phyloP scores from a whole-genome alignment of 2,329 filamentous ascomycete species.

The Rhinocladiella similis region DNA sequence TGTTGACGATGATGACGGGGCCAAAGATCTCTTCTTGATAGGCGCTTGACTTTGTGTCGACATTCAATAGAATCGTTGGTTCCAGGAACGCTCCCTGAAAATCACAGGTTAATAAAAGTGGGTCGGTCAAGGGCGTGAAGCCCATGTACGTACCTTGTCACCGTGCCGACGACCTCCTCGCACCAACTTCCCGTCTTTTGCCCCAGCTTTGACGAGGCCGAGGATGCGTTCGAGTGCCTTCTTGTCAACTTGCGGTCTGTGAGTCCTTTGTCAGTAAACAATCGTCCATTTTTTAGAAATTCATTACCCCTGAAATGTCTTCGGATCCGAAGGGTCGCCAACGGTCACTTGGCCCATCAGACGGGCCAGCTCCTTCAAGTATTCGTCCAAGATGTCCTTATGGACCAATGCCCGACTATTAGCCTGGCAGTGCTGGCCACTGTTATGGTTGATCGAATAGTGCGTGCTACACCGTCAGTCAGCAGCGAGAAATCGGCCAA shows the following conservation, averaged over 20 bases:
- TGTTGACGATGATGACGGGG: conserved; percentile 40
- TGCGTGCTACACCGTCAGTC: conserved; percentile 47
- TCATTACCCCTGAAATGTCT: conserved; percentile 9
- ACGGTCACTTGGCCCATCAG: neutral
- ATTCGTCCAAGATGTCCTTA: conserved; percentile 45
- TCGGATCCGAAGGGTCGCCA: conserved; percentile 43
- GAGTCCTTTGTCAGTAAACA: conserved; percentile 42
- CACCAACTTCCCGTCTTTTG: conserved; percentile 54
- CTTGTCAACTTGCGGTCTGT: conserved; percentile 65
- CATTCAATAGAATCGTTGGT: conserved; percentile 9
- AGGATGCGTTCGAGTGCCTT: conserved; percentile 62
- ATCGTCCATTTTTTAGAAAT: conserved; percentile 26
- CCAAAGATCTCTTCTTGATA: conserved; percentile 53
- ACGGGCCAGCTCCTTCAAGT: neutral
- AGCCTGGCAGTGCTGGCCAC: neutral
- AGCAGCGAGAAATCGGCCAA: conserved; percentile 32
- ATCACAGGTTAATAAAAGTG: too few species aligned
- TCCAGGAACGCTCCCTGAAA: conserved; percentile 60
- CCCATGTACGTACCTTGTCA: conserved; percentile 50
- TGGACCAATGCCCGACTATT: conserved; percentile 29
- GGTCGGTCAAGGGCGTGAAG: too few species aligned
- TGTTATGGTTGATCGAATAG: conserved; percentile 55
- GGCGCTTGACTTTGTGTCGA: neutral
- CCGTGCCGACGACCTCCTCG: conserved; percentile 46
- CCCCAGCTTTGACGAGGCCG: conserved; percentile 56